phyloP scores from a whole-genome alignment of 202 grass and related monocot species.

The Carex arenaria region DNA sequence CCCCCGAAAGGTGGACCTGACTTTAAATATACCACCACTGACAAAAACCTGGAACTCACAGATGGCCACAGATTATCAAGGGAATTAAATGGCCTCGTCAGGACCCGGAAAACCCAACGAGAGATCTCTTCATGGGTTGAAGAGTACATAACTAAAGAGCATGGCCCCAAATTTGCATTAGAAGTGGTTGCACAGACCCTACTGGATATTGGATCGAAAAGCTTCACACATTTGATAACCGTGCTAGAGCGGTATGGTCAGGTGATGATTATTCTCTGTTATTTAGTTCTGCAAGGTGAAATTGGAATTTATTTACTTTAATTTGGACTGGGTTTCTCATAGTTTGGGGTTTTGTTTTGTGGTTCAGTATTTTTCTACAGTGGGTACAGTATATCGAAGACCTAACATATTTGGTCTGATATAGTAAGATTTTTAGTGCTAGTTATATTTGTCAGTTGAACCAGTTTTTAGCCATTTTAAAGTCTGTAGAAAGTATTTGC shows the following conservation, averaged over 20 bases:
- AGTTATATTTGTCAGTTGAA: background rate
- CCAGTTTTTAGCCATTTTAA: background rate
- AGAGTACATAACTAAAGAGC: constrained; percentile 65
- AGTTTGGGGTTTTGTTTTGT: background rate
- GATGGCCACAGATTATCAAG: constrained; percentile 57
- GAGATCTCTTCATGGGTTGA: constrained; percentile 90
- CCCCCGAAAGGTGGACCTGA: constrained; percentile 84
- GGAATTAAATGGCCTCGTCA: constrained; percentile 73
- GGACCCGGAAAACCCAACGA: constrained; percentile 52
- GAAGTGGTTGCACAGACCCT: constrained; percentile 87
- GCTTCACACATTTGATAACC: constrained; percentile 98
- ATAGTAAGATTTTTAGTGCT: background rate
- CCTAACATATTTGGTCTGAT: background rate
- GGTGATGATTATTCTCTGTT: constrained; percentile 56
- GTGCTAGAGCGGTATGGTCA: constrained; percentile 91
- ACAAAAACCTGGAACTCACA: constrained; percentile 43
- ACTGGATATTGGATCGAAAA: constrained; percentile 94
- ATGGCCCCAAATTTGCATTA: constrained; percentile 67
- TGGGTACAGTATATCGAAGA: background rate
- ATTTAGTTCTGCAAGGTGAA: background rate
- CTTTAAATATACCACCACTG: constrained; percentile 53
- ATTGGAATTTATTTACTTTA: background rate
- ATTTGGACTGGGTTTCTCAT: background rate
- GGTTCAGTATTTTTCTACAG: background rate
- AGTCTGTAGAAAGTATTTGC: background rate